Base-by-base conservation (phyloP, 2,329 filamentous ascomycete species). In the Aureobasidium musti region DNA sequence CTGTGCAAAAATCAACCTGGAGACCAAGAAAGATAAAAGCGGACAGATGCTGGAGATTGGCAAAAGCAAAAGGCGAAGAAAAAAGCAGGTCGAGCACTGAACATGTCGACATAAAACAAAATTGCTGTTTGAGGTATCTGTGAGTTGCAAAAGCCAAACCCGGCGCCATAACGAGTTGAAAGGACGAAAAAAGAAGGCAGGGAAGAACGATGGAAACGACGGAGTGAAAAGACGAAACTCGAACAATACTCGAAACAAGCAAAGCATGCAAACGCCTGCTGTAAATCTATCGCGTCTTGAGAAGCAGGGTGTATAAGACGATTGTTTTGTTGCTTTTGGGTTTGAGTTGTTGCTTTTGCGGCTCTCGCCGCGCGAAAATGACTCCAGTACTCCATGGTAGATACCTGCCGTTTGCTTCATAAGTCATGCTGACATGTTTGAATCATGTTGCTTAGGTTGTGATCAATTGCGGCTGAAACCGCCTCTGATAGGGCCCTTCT, bases 81-180 rank as follows among this genome's bases (percentile, higher is more conserved):
- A 30, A 43, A 23, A 63, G 6, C 35, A 53, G 49, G 47, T 28
- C 47, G 28, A 54, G 19, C 45, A 64, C 28, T 28, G 11, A 21
- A 19, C 45, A 37, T 35, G 37, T 45, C 39, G 61, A 49, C 49
- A 41, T 26, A 35, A 64, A 30, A 52, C 47, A 45, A 64, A 28
- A 49, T 60, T 63, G 60, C 61, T 64, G 37, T 53, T 64, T 54
- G 37, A 30, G 61, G 61, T 64, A 64, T 64, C 61, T 64, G 61
- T 64, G 49, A 49, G 57, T 61, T 61, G 30, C 37, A 64, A 64
- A 39, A 23, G 43, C 19, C 59, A 33, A 64, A 54, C 23, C 43
- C 30, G 23, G 43, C 43, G 57, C 43, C 43, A 21, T 6, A 50
- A 50, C 28, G 35, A 30, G 10, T 13, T 28, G 28, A 28, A 52